A percentile compares a stretch with the other conserved stretches of the same genome.
phyloP scores from a whole-genome alignment of 169 alveolate genomes.

The Eimeria acervulina region DNA sequence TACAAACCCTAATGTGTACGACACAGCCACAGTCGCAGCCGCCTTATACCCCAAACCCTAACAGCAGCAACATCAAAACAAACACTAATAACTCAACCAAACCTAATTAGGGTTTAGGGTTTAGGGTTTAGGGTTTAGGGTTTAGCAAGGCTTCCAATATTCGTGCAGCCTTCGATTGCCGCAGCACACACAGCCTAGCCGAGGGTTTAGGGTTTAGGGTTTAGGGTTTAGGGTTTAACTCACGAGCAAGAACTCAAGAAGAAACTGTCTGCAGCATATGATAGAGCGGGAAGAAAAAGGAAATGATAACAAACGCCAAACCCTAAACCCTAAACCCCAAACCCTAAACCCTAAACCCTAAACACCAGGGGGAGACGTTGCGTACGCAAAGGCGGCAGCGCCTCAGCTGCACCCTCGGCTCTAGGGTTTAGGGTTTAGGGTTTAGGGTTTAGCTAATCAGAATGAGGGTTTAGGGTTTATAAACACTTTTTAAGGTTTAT shows the following conservation, averaged over 20 bases:
- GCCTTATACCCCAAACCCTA: not conserved
- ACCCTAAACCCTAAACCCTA: constrained; percentile 49
- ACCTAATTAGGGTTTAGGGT: not conserved
- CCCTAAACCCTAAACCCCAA: constrained; percentile 1
- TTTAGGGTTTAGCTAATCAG: not conserved
- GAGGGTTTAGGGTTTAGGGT: constrained; percentile 8
- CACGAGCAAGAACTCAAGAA: not conserved
- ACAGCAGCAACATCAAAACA: not conserved
- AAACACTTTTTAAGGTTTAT: not conserved
- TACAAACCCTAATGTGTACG: not conserved
- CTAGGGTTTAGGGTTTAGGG: constrained; percentile 18
- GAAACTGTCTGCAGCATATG: not conserved
- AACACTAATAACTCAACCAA: not conserved
- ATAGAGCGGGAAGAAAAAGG: not conserved
- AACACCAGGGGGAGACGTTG: constrained; percentile 8
- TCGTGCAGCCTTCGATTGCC: not conserved
- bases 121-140: constrained; percentile 1
- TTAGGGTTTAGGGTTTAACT: not conserved
- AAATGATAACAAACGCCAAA: not conserved
- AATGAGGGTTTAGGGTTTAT: not conserved
- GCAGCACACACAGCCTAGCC: not conserved
- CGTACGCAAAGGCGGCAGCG: constrained; percentile 26
- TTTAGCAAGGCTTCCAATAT: not conserved
- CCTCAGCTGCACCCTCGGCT: not conserved
- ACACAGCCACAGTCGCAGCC: not conserved